A percentile compares a stretch with the other conserved stretches of the same genome.
These are phyloP conservation scores for Tuber brumale DNA, from an alignment of 495 filamentous ascomycete species.

Conservation along the genomic window DNA sequence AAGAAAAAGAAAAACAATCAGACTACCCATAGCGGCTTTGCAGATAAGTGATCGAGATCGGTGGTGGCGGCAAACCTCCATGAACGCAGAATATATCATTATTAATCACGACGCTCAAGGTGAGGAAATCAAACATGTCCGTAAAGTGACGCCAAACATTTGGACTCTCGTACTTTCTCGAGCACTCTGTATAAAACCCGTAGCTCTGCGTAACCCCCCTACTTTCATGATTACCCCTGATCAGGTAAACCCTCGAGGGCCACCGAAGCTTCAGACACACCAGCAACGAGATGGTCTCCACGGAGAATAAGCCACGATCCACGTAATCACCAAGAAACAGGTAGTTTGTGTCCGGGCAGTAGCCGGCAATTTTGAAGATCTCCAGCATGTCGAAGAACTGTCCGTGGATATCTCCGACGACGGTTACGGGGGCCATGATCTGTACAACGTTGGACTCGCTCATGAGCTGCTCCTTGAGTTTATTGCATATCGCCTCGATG, in stretches of 20 bases:
- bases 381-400: slow-evolving; percentile 98
- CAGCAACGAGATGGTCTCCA: slow-evolving; percentile 93
- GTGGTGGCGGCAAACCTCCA: slow-evolving; percentile 52
- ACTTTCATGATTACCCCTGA: slow-evolving; percentile 95
- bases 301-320: slow-evolving; percentile 91
- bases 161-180: slow-evolving; percentile 92
- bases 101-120: slow-evolving; percentile 93
- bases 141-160: slow-evolving; percentile 99
- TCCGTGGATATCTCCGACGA: slow-evolving; percentile 96
- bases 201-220: slow-evolving; percentile 97
- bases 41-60: neutral
- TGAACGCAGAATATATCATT: slow-evolving; percentile 99
- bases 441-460: slow-evolving; percentile 99
- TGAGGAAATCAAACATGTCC: slow-evolving; percentile 99
- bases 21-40: neutral
- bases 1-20: slow-evolving; percentile 7
- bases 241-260: slow-evolving; percentile 83
- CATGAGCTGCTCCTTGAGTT: slow-evolving; percentile 97
- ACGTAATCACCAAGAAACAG: slow-evolving; percentile 97
- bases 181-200: slow-evolving; percentile 97
- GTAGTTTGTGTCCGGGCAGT: slow-evolving; percentile 95
- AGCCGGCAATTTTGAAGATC: slow-evolving; percentile 97
- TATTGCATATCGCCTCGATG: slow-evolving; percentile 97
- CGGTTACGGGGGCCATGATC: slow-evolving; percentile 91
- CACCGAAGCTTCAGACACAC: slow-evolving; percentile 92